A percentile compares a stretch with the other conserved stretches of the same genome.
Conservation (phyloP, 1,284 basidiomycete genomes). For the Garcileccinum viscosum region DNA sequence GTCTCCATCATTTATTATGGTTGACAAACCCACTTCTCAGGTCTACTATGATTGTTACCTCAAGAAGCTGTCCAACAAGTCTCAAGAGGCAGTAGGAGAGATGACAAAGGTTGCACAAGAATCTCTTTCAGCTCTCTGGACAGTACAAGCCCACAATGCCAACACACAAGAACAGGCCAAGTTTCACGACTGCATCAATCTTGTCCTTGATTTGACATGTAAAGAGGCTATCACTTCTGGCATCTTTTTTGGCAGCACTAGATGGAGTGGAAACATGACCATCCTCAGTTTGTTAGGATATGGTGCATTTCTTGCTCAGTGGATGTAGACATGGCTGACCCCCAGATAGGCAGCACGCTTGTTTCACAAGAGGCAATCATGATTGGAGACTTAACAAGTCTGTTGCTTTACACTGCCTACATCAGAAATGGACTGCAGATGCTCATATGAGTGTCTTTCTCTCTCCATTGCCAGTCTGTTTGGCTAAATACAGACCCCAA, state of each 20-base stretch:
- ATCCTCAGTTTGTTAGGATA: slow-evolving; percentile 90
- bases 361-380: slow-evolving; percentile 88
- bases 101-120: slow-evolving; percentile 95
- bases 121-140: slow-evolving; percentile 90
- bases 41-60: slow-evolving; percentile 96
- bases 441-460: slow-evolving; percentile 66
- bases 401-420: slow-evolving; percentile 93
- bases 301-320: slow-evolving; percentile 52
- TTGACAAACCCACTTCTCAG: slow-evolving; percentile 41
- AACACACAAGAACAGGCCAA: slow-evolving; percentile 74
- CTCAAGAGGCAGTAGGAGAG: slow-evolving; percentile 93
- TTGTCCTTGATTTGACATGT: slow-evolving; percentile 81
- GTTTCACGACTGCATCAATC: slow-evolving; percentile 70
- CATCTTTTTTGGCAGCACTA: slow-evolving; percentile 90
- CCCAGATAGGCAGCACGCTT: slow-evolving; percentile 77
- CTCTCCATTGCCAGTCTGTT: not conserved
- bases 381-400: slow-evolving; percentile 88
- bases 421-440: slow-evolving; percentile 83
- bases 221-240: slow-evolving; percentile 92
- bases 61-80: slow-evolving; percentile 88
- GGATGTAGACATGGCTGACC: not conserved
- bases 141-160: slow-evolving; percentile 91
- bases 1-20: not conserved
- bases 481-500: slow-evolving; percentile 7
- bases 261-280: slow-evolving; percentile 97